Evolutionary conservation across 495 filamentous ascomycete genomes (phyloP).

Genomic region (Amorphotheca resinae): DNA sequence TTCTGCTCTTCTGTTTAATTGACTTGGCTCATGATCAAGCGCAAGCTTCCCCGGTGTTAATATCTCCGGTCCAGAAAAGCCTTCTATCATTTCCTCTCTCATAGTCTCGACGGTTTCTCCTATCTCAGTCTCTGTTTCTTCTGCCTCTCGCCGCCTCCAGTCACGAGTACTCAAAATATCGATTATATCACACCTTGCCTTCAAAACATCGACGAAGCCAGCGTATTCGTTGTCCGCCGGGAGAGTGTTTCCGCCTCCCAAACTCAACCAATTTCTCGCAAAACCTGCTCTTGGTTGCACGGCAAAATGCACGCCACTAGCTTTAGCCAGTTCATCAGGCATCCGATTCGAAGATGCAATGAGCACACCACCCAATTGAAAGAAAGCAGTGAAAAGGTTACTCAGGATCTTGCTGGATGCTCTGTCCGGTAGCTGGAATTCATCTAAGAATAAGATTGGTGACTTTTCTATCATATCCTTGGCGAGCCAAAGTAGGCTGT

Average conservation of each 20-base stretch:
- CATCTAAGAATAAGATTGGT: constrained; percentile 60
- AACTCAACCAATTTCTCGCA: constrained; percentile 31
- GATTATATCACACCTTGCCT: constrained; percentile 58
- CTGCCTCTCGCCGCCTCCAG: constrained; percentile 43
- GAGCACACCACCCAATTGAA: constrained; percentile 60
- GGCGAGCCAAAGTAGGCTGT: constrained; percentile 52
- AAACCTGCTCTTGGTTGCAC: constrained; percentile 35
- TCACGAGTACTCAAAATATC: constrained; percentile 56
- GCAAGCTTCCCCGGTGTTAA: neutral
- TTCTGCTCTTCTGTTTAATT: neutral
- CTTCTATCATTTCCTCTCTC: constrained; percentile 1
- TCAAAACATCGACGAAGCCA: constrained; percentile 52
- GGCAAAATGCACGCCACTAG: constrained; percentile 45
- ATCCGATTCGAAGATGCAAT: constrained; percentile 62
- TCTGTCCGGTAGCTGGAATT: constrained; percentile 62
- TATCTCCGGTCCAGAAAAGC: neutral
- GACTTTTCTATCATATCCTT: constrained; percentile 52
- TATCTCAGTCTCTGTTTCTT: constrained; percentile 8
- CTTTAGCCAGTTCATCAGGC: constrained; percentile 60
- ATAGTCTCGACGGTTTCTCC: constrained; percentile 11
- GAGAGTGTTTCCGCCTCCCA: constrained; percentile 3
- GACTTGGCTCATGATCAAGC: neutral
- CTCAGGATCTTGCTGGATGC: constrained; percentile 57
- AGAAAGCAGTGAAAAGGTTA: constrained; percentile 58
- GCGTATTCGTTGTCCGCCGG: constrained; percentile 48